phyloP scores from a whole-genome alignment of 495 filamentous ascomycete species.

The Baudoinia panamericana region DNA sequence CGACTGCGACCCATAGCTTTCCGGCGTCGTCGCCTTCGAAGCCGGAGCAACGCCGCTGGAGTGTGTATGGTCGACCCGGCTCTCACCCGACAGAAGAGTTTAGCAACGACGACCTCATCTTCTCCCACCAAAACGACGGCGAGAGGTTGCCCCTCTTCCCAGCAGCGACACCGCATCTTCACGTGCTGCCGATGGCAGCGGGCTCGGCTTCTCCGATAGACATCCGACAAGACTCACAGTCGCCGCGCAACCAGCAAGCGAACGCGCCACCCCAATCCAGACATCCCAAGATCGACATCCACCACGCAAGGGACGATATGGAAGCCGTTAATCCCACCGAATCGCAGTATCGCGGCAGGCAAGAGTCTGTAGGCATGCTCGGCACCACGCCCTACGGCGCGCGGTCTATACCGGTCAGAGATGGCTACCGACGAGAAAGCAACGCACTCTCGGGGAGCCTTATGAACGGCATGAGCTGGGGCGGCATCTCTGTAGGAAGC shows the following conservation, averaged over 20 bases:
- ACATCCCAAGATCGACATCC: constrained; percentile 30
- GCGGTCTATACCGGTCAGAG: constrained; percentile 74
- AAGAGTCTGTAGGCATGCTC: constrained; percentile 55
- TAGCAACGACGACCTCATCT: constrained; percentile 24
- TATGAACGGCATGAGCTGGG: constrained; percentile 93
- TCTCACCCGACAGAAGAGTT: constrained; percentile 4
- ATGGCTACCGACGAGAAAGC: constrained; percentile 68
- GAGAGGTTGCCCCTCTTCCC: constrained; percentile 36
- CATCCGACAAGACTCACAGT: constrained; percentile 45
- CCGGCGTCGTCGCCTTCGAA: neutral
- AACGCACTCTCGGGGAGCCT: constrained; percentile 59
- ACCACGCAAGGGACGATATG: constrained; percentile 25
- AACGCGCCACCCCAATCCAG: constrained; percentile 52
- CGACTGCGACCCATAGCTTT: neutral
- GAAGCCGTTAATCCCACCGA: constrained; percentile 33
- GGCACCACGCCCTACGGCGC: constrained; percentile 48
- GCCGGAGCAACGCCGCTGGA: neutral
- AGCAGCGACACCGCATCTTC: constrained; percentile 22
- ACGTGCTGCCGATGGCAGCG: constrained; percentile 42
- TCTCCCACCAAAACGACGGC: constrained; percentile 21
- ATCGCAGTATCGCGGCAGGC: constrained; percentile 49
- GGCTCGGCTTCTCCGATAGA: constrained; percentile 36
- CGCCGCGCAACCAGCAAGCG: constrained; percentile 48
- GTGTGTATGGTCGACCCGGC: neutral
- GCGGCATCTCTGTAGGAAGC: constrained; percentile 87